phyloP scores from a whole-genome alignment of 768 basidiomycete genomes.

The Russula dissimulans region DNA sequence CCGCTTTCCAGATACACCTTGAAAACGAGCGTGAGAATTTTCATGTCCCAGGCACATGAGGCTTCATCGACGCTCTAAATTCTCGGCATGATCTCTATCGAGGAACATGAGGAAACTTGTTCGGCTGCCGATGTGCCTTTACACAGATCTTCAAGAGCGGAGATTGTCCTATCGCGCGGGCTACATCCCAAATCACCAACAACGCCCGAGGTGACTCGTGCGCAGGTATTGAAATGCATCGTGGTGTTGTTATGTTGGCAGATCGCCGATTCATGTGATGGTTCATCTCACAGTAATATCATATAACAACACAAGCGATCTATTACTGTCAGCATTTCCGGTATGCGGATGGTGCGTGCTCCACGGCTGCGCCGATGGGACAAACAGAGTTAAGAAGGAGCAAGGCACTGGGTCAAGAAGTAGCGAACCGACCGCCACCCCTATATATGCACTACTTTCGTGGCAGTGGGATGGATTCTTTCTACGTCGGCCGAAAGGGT shows the following conservation, averaged over 20 bases:
- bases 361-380: not conserved
- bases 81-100: not conserved
- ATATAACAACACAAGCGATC: not conserved
- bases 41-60: slow-evolving; percentile 7
- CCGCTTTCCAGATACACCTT: not conserved
- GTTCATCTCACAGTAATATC: not conserved
- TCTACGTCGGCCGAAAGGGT: not conserved
- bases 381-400: not conserved
- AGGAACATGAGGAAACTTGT: not conserved
- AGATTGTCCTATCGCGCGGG: not conserved
- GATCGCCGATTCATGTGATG: slow-evolving; percentile 1
- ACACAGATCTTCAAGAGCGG: not conserved
- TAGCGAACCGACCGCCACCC: not conserved
- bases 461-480: not conserved
- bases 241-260: not conserved
- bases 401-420: not conserved
- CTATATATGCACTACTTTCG: not conserved
- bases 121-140: not conserved
- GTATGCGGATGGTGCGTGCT: not conserved
- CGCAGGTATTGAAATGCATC: not conserved
- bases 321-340: not conserved
- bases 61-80: not conserved
- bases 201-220: not conserved
- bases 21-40: not conserved
- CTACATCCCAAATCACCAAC: not conserved